Conservation (phyloP, 2,329 filamentous ascomycete genomes). For the Zelopaecilomyces penicillatus region DNA sequence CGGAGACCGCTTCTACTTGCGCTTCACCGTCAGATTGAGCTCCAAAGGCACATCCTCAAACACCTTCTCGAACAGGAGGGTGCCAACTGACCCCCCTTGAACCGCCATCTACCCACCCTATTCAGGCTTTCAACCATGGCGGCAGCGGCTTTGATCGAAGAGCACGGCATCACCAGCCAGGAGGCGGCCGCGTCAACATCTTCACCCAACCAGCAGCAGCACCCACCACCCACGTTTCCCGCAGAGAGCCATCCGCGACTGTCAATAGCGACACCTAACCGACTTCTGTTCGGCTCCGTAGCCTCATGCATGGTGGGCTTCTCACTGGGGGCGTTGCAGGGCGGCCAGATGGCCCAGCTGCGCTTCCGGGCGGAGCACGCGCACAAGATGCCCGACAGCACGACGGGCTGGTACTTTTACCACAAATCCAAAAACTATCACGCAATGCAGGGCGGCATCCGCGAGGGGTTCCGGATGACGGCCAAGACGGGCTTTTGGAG, state of each 20-base stretch:
- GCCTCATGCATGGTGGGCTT: slow-evolving; percentile 62
- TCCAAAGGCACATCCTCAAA: no score
- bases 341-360: slow-evolving; percentile 64
- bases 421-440: slow-evolving; percentile 97
- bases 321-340: slow-evolving; percentile 61
- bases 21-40: no score
- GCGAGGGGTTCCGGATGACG: slow-evolving; percentile 71
- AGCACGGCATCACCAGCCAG: no score
- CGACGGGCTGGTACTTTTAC: slow-evolving; percentile 94
- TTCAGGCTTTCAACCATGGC: background rate
- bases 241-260: slow-evolving; percentile 35
- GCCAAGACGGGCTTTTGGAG: slow-evolving; percentile 63
- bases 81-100: no score
- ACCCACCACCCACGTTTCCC: slow-evolving; percentile 15
- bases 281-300: slow-evolving; percentile 56
- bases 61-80: no score
- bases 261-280: slow-evolving; percentile 55
- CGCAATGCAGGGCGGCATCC: slow-evolving; percentile 65
- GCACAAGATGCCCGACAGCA: slow-evolving; percentile 76
- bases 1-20: no score
- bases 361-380: slow-evolving; percentile 94
- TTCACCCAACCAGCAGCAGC: background rate
- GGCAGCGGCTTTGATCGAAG: background rate
- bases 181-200: slow-evolving; percentile 1
- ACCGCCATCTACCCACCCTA: no score